phyloP scores from a whole-genome alignment of 768 basidiomycete species.

The Dictyophora rubrovolvata region DNA sequence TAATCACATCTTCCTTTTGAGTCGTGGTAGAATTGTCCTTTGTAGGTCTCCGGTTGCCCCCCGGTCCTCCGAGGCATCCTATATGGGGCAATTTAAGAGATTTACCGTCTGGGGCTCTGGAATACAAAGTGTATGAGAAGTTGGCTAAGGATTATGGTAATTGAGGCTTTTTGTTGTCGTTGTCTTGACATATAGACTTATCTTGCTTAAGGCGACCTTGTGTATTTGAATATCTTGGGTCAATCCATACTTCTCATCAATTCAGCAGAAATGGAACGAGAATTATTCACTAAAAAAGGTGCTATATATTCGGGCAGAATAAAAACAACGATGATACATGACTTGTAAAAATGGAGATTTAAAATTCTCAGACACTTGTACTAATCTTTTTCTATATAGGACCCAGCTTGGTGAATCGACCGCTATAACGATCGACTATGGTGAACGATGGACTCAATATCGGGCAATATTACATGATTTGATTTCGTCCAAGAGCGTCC shows the following conservation, averaged over 20 bases:
- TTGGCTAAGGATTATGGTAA: conserved; percentile 12
- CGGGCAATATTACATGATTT: conserved; percentile 9
- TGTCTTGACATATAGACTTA: neutral
- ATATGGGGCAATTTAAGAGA: conserved; percentile 13
- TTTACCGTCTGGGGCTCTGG: conserved; percentile 5
- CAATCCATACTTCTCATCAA: conserved; percentile 24
- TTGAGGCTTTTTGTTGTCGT: neutral
- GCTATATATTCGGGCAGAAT: conserved; percentile 29
- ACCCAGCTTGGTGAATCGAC: neutral
- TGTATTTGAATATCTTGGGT: conserved; percentile 18
- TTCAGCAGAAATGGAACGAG: conserved; percentile 23
- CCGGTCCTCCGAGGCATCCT: conserved; percentile 9
- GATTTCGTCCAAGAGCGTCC: conserved; percentile 21
- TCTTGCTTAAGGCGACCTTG: conserved; percentile 13
- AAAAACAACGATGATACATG: conserved; percentile 4
- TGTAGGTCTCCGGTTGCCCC: conserved; percentile 8
- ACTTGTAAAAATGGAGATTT: neutral
- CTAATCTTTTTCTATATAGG: too few relatives aligned
- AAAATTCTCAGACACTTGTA: too few relatives aligned
- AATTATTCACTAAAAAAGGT: conserved; percentile 29
- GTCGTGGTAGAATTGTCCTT: neutral
- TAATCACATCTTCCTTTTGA: too few relatives aligned
- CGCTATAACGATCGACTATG: conserved; percentile 6
- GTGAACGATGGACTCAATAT: conserved; percentile 5
- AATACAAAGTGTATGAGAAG: conserved; percentile 9